A percentile compares a stretch with the other conserved stretches of the same genome.
Evolutionary conservation across 176 grass and related monocot genomes (phyloP).

Genomic region (Bolboschoenus planiculmis): DNA sequence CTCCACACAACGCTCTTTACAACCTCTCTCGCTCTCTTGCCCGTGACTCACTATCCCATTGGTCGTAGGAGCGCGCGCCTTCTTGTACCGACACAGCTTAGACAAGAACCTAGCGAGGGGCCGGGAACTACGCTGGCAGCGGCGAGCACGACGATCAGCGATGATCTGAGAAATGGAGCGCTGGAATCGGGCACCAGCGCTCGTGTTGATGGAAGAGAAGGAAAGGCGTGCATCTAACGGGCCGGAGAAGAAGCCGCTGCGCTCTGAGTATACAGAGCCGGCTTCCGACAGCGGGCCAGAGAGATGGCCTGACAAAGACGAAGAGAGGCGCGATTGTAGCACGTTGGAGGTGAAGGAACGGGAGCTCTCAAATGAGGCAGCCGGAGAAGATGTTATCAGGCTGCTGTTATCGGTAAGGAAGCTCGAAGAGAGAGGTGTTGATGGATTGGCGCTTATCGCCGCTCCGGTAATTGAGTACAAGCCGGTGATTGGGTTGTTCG

Average conservation of each 20-base stretch:
- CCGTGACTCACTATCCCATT: background rate
- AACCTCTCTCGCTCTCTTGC: conserved; percentile 22
- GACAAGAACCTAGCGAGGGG: conserved; percentile 59
- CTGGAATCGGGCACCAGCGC: conserved; percentile 3
- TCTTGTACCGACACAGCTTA: conserved; percentile 40
- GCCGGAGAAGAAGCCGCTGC: conserved; percentile 55
- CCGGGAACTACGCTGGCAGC: conserved; percentile 5
- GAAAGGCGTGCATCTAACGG: conserved; percentile 66
- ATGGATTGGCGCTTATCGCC: conserved; percentile 58
- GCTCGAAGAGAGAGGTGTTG: conserved; percentile 82
- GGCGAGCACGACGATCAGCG: background rate
- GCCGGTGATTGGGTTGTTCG: conserved; percentile 38
- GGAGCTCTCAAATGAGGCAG: conserved; percentile 68
- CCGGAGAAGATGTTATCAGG: background rate
- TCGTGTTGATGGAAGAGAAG: conserved; percentile 49
- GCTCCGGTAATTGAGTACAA: conserved; percentile 71
- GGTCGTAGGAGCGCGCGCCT: conserved; percentile 33
- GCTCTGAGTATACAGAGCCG: conserved; percentile 52
- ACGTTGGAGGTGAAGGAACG: conserved; percentile 72
- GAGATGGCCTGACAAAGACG: conserved; percentile 66
- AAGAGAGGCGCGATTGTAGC: conserved; percentile 47
- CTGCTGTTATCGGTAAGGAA: conserved; percentile 28
- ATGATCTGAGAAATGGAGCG: conserved; percentile 17
- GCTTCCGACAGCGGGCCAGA: conserved; percentile 45
- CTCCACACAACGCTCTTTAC: conserved; percentile 17